Conservation (phyloP, 371 early-diverging fungal species). For the Mortierella sp. region DNA sequence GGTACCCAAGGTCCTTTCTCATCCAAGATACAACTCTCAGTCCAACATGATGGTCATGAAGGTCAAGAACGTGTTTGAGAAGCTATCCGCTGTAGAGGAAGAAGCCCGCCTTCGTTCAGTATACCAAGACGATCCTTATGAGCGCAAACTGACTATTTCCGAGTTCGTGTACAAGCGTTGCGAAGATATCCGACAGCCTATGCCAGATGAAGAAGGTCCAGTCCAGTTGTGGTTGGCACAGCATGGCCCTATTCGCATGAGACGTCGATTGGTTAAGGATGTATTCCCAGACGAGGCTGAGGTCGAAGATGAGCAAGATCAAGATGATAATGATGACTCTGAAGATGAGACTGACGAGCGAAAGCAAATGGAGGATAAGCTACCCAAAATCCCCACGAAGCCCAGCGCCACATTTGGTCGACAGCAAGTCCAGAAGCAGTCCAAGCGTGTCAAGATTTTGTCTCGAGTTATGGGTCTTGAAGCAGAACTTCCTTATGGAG, state of each 20-base stretch:
- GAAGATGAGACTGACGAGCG: conserved; percentile 2
- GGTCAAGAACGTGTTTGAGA: conserved; percentile 57
- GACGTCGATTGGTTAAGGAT: conserved; percentile 24
- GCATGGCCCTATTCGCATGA: conserved; percentile 28
- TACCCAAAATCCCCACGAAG: conserved; percentile 37
- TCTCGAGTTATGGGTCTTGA: conserved; percentile 20
- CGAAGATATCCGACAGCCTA: conserved; percentile 35
- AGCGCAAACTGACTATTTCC: conserved; percentile 27
- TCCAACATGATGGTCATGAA: conserved; percentile 50
- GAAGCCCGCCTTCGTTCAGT: conserved; percentile 13
- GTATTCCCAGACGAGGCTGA: conserved; percentile 11
- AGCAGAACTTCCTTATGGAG: conserved; percentile 32
- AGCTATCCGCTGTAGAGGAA: conserved; percentile 33
- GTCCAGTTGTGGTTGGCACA: conserved; percentile 39
- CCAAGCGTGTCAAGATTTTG: conserved; percentile 19
- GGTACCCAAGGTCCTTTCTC: conserved; percentile 33
- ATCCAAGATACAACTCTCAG: conserved; percentile 35
- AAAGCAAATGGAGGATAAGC: conserved; percentile 18
- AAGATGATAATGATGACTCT: conserved; percentile 14
- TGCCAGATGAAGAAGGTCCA: conserved; percentile 34
- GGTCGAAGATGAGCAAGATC: conserved; percentile 1
- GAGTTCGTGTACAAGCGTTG: conserved; percentile 36
- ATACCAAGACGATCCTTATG: conserved; percentile 19
- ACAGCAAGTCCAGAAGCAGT: neutral
- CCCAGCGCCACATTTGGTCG: conserved; percentile 18